Evolutionary conservation across 805 yeast genomes (phyloP), one percentile per base, ranked within the genome.

Genomic region (Saccharomycopsis olivae): DNA sequence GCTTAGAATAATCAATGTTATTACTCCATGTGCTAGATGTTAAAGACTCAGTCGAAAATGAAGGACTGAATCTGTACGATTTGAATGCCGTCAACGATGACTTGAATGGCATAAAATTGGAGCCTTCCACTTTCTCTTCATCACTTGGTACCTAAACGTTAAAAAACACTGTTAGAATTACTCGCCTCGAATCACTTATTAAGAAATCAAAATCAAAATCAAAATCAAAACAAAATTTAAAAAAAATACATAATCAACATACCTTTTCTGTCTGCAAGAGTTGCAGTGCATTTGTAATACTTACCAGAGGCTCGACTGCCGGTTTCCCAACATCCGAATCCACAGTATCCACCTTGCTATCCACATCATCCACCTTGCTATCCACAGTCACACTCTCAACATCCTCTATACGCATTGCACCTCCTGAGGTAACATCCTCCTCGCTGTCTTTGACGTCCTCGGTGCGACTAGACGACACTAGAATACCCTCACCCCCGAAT

Each of bases 41-140:
- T 25, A 39, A 40, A 9, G 48, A 47, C 13, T 35, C 36, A 11
- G n/a, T 29, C 6, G 27, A 36, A 27, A 36, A 50, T 25, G 49
- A 14, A 10, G 55, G 55, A 35, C 53, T 50, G 39, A 52, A 52
- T 18, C 38, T 35, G 40, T 43, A 52, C 10, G 55, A 51, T 20
- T 47, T 37, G 37, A 50, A 52, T 13, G 40, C 30, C 23, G 40
- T 39, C 36, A 53, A 35, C 5, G 55, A 51, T 11, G 55, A 52
- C 4, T 38, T 35, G 38, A 53, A 53, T 13, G 49, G 29, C n/a
- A 30, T 5, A 19, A 15, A 35, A 10, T 4, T 27, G n/a, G n/a
- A n/a, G 18, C 45, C 37, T 15, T 43, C 46, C 16, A 40, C 45
- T 17, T 40, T 19, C 36, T 47, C 19, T 29, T 37, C 46, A 23